These are phyloP conservation scores for Paramecium primaurelia DNA, from an alignment of 73 alveolate genomes.

Conservation along the genomic window DNA sequence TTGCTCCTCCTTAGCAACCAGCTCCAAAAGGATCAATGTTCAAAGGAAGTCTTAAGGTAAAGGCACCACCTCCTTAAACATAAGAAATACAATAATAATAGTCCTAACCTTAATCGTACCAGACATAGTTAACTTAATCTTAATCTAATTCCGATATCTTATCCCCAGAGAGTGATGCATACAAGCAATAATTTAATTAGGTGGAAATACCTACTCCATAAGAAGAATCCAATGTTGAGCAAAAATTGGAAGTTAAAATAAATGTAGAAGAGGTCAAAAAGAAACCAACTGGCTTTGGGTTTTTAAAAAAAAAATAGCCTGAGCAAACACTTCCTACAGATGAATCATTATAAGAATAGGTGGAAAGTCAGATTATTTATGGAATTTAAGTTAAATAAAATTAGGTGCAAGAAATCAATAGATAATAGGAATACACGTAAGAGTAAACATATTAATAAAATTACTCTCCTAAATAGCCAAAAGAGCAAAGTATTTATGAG, in stretches of 20 bases:
- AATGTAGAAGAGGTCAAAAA: constrained; percentile 22
- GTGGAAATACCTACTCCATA: constrained; percentile 1
- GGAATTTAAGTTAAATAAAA: background rate
- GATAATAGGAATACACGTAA: background rate
- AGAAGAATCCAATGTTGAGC: background rate
- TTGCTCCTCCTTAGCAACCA: background rate
- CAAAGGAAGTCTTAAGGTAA: background rate
- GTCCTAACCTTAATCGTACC: background rate
- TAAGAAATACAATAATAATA: background rate
- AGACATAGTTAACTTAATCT: background rate
- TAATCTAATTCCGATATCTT: background rate
- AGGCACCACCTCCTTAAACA: background rate
- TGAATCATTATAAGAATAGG: background rate
- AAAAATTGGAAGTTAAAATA: background rate
- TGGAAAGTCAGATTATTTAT: background rate
- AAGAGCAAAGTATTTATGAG: background rate
- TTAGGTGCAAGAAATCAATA: background rate
- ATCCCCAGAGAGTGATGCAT: constrained; percentile 36
- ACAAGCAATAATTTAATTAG: background rate
- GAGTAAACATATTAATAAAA: background rate
- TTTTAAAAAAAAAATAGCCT: background rate
- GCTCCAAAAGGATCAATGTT: constrained; percentile 13
- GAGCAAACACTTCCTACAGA: background rate
- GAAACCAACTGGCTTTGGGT: constrained; percentile 42
- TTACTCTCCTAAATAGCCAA: background rate